Percentiles rank a stretch among this genome's conserved stretches.
phyloP scores from a whole-genome alignment of 192 early-diverging fungal genomes.

The Mortierella antarctica region DNA sequence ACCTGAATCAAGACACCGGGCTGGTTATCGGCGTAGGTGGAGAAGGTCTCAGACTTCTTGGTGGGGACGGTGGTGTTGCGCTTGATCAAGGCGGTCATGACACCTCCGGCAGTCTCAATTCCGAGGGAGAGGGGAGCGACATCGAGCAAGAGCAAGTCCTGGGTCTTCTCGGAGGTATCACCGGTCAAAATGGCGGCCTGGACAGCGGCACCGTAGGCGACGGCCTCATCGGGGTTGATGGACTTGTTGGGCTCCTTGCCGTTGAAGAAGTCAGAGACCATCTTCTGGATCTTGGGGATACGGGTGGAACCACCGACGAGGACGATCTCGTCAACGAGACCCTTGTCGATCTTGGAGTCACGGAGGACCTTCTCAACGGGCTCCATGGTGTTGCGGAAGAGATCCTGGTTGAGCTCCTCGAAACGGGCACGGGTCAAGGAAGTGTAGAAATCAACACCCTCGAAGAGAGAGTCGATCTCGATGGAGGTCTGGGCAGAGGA shows the following conservation, averaged over 20 bases:
- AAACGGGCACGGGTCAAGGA: slow-evolving; percentile 98
- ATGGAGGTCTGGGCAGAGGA: slow-evolving; percentile 94
- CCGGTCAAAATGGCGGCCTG: slow-evolving; percentile 98
- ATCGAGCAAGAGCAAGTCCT: slow-evolving; percentile 94
- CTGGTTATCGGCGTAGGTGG: slow-evolving; percentile 99
- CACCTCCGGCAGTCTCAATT: slow-evolving; percentile 98
- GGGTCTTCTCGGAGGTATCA: slow-evolving; percentile 96
- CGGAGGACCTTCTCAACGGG: slow-evolving; percentile 97
- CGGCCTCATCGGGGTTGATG: slow-evolving; percentile 99
- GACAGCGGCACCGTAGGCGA: slow-evolving; percentile 98
- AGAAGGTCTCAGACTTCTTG: slow-evolving; percentile 99
- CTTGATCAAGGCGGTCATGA: slow-evolving; percentile 98
- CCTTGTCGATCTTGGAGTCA: slow-evolving; percentile 97
- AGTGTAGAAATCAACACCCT: slow-evolving; percentile 98
- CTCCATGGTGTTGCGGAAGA: slow-evolving; percentile 95
- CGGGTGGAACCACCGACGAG: slow-evolving; percentile 98
- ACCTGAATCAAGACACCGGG: slow-evolving; percentile 98
- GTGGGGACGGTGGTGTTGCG: slow-evolving; percentile 97
- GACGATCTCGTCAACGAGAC: slow-evolving; percentile 92
- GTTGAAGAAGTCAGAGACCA: slow-evolving; percentile 98
- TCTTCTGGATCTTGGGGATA: slow-evolving; percentile 99
- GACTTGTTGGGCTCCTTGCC: slow-evolving; percentile 99
- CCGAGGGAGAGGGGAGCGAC: slow-evolving; percentile 97
- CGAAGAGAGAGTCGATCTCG: slow-evolving; percentile 97
- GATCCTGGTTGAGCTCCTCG: slow-evolving; percentile 97